phyloP scores from a whole-genome alignment of 2,329 filamentous ascomycete genomes.

The Hortaea sp. region DNA sequence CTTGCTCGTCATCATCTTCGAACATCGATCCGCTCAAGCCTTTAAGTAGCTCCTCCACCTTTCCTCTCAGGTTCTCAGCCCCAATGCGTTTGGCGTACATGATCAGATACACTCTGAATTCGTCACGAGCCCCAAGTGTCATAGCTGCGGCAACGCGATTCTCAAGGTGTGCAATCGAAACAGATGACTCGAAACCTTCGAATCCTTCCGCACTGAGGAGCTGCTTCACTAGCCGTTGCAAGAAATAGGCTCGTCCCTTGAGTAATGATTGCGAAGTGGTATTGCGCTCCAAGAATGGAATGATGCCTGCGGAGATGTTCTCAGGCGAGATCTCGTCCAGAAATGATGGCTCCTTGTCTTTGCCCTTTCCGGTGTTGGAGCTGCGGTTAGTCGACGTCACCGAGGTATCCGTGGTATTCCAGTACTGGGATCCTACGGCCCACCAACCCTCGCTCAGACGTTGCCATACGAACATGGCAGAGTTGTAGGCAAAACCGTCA shows the following conservation, averaged over 20 bases:
- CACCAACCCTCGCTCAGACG: slow-evolving; percentile 95
- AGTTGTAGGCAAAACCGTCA: slow-evolving; percentile 84
- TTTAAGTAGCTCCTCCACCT: slow-evolving; percentile 86
- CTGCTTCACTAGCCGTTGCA: slow-evolving; percentile 85
- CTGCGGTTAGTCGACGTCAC: slow-evolving; percentile 61
- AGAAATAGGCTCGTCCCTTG: slow-evolving; percentile 80
- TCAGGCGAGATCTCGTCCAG: slow-evolving; percentile 42
- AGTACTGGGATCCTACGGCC: slow-evolving; percentile 95
- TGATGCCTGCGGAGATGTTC: slow-evolving; percentile 77
- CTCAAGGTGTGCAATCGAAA: slow-evolving; percentile 90
- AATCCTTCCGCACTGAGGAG: slow-evolving; percentile 82
- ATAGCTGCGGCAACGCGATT: slow-evolving; percentile 86
- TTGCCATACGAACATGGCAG: slow-evolving; percentile 83
- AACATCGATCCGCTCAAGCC: slow-evolving; percentile 65
- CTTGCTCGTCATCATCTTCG: slow-evolving; percentile 41
- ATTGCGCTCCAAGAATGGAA: slow-evolving; percentile 85
- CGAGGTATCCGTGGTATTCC: slow-evolving; percentile 93
- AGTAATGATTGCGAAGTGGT: slow-evolving; percentile 88
- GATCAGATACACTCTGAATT: slow-evolving; percentile 88
- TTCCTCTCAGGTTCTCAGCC: slow-evolving; percentile 73
- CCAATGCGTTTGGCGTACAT: slow-evolving; percentile 97
- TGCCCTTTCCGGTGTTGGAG: slow-evolving; percentile 40
- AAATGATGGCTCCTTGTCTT: slow-evolving; percentile 36
- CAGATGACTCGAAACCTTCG: slow-evolving; percentile 79
- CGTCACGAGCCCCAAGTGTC: slow-evolving; percentile 74